Conservation (phyloP, 306 rosid genomes). For the Astragalus glycyphyllos region DNA sequence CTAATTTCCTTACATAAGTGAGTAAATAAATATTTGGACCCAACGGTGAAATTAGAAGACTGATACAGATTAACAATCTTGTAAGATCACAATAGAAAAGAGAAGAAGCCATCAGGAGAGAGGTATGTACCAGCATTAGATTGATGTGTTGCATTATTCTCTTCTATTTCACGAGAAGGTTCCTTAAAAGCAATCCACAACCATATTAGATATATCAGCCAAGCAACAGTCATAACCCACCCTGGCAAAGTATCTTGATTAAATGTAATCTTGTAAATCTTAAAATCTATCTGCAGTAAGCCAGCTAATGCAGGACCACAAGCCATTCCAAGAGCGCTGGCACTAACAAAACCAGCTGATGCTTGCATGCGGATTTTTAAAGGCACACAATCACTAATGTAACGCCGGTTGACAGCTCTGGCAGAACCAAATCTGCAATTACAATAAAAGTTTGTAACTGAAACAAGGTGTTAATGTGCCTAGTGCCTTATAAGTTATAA, state of each 20-base stretch:
- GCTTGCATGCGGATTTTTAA: slow-evolving; percentile 90
- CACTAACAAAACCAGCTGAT: slow-evolving; percentile 98
- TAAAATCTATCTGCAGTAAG: slow-evolving; percentile 79
- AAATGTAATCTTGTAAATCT: slow-evolving; percentile 81
- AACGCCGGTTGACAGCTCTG: slow-evolving; percentile 97
- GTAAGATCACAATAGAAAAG: slow-evolving; percentile 21
- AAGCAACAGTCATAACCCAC: slow-evolving; percentile 93
- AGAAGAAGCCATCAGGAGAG: slow-evolving; percentile 3
- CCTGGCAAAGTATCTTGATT: slow-evolving; percentile 92
- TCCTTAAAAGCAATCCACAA: slow-evolving; percentile 82
- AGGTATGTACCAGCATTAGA: slow-evolving; percentile 79
- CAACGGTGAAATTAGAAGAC: slow-evolving; percentile 28
- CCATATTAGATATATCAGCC: slow-evolving; percentile 88
- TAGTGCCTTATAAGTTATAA: background rate
- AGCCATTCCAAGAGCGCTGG: slow-evolving; percentile 99
- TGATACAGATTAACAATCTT: slow-evolving; percentile 13
- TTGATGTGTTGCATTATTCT: slow-evolving; percentile 41
- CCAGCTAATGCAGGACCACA: slow-evolving; percentile 99
- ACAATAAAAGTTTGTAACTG: slow-evolving; percentile 31
- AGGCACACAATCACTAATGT: slow-evolving; percentile 97
- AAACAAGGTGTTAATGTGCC: slow-evolving; percentile 31
- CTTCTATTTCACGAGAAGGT: slow-evolving; percentile 71
- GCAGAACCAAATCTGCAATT: slow-evolving; percentile 93
- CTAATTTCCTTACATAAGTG: no score
- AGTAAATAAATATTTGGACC: background rate